Percentiles rank a stretch among this genome's conserved stretches.
Evolutionary conservation across 495 filamentous ascomycete species (phyloP).

Genomic region (Aspergillus nanangensis): DNA sequence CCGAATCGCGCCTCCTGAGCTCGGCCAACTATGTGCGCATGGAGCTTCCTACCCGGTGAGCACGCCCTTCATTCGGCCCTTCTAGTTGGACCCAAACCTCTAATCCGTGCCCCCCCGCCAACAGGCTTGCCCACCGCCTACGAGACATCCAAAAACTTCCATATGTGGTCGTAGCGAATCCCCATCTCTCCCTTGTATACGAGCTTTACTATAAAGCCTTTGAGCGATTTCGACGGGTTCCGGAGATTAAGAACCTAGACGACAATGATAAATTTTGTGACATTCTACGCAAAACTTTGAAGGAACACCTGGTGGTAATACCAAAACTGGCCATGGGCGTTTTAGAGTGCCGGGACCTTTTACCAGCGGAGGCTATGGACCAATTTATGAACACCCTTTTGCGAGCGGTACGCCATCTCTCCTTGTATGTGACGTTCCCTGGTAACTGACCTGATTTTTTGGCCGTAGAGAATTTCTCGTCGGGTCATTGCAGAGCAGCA

Average conservation of each 20-base stretch:
- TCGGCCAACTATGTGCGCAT: conserved; percentile 97
- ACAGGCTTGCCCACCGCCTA: conserved; percentile 85
- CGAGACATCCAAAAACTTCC: conserved; percentile 97
- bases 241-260: conserved; percentile 76
- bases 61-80: not conserved
- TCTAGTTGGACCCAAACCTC: too few species aligned
- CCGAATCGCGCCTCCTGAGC: conserved; percentile 81
- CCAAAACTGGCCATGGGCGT: conserved; percentile 92
- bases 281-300: conserved; percentile 70
- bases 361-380: conserved; percentile 76
- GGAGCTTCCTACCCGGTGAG: conserved; percentile 83
- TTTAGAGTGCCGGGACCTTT: conserved; percentile 75
- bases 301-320: conserved; percentile 88
- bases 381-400: conserved; percentile 93
- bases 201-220: conserved; percentile 96
- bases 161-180: conserved; percentile 94
- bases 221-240: conserved; percentile 77
- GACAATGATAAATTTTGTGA: conserved; percentile 91
- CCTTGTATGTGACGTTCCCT: not conserved
- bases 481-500: conserved; percentile 98
- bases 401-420: conserved; percentile 61
- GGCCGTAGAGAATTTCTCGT: conserved; percentile 77
- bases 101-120: too few species aligned
- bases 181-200: conserved; percentile 89
- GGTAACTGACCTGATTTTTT: conserved; percentile 1